Base-by-base conservation (phyloP, 2,329 filamentous ascomycete genomes). In the Trichoderma breve region DNA sequence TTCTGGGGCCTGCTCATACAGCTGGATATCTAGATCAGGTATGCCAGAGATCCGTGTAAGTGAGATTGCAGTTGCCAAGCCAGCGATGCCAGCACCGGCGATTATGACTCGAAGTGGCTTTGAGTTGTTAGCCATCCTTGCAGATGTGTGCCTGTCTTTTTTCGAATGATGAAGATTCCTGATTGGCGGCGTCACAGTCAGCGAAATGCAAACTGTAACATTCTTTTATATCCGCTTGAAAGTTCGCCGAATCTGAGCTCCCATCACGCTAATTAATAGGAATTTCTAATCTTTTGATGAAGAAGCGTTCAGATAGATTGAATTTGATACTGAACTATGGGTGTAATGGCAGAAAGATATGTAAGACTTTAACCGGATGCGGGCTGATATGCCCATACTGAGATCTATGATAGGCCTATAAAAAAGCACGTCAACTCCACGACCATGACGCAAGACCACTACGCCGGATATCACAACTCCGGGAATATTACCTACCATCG, bases 1-100 rank as follows among this genome's bases (percentile, higher is more conserved):
- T 71, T 84, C 82, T 1, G 78, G 74, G 0, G 86, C 83, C 34
- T 83, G 81, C 71, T 88, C 86, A 74, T 86, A 88, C 12, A 87
- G 78, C 71, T 86, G 81, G 11, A 86, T 81, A 30, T 85, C 70
- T 15, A 71, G 53, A 30, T 71, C 26, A 30, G 53, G 78, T 51
- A 86, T 76, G 21, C 81, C 77, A 11, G 81, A 77, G 26, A 83
- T 80, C 60, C 81, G 77, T 63, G 80, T 73, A 39, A 86, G 78
- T 4, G 84, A 83, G 39, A 86, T 83, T 14, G 84, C 84, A 1
- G 84, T 79, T 14, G 82, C 81, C 8, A 87, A 79, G 2, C 85
- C 84, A 61, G 80, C 70, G 47, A 71, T 68, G 18, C 70, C 70
- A 4, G 70, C 84, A 12, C 73, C 73, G 14, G 73, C 73, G 53